Base-by-base conservation (phyloP, 176 grass and related monocot species). In the Thinopyrum elongatum region DNA sequence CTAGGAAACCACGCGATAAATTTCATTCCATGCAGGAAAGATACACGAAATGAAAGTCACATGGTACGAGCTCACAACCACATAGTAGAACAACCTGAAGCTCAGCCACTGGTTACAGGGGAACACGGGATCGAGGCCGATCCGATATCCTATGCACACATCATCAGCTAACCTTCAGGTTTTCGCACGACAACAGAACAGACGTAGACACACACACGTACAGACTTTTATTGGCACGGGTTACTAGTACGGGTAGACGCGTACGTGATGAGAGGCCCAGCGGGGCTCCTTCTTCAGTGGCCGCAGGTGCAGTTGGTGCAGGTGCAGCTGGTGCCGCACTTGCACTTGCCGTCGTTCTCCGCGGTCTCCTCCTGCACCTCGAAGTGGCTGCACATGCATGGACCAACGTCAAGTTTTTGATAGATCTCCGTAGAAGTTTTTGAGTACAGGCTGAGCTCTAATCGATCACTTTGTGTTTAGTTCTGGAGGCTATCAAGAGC, bases 251-350 rank as follows among this genome's bases (percentile, higher is more conserved):
- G 42, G 41, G 71, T 74, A 47, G 42, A 51, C 23, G 70, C 39
- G 15, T 16, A 42, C 41, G 41, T 3, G 28, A 6, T 9, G 22
- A 15, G 22, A 71, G 35, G 69, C 69, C 68, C 69, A 3, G 21
- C 5, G 3, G 11, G 9, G 2, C 12, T 12, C 21, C 28, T 19
- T 83, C 59, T 39, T 85, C 73, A 84, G 55, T 95, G 86, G 88
- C 93, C 90, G 73, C 93, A 92, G 65, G 10, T 81, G 70, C 93
- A 88, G 67, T 65, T 74, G 26, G 90, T 15, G 84, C 93, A 92
- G 93, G 41, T 29, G 93, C 93, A 95, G 88, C 17, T 86, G 78
- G 85, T 7, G 88, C 90, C 86, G 74, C 93, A 95, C 75, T 86
- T 92, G 93, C 93, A 95, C 73, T 76, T 76, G 68, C 89, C 90